Percentiles rank a stretch among this genome's conserved stretches.
Evolutionary conservation across 176 grass and related monocot genomes (phyloP).

Genomic region (Avena atlantica): DNA sequence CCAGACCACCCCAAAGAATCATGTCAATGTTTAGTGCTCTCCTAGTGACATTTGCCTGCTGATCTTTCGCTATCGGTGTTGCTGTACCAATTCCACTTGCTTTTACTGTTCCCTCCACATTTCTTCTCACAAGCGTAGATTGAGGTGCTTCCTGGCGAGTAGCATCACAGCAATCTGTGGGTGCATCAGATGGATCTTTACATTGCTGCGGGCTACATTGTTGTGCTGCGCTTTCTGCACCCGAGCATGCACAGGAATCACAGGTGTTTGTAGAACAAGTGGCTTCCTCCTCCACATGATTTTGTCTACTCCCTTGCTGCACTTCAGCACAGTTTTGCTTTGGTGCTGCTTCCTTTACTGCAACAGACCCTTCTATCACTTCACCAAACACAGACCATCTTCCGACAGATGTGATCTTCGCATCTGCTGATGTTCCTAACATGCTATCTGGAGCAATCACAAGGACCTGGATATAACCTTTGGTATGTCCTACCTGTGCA

Average conservation of each 20-base stretch:
- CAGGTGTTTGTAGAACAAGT: slow-evolving; percentile 39
- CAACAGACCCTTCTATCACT: slow-evolving; percentile 53
- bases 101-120: slow-evolving; percentile 37
- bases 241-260: slow-evolving; percentile 56
- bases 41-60: slow-evolving; percentile 16
- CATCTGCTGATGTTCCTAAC: slow-evolving; percentile 72
- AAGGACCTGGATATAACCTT: slow-evolving; percentile 94
- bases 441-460: slow-evolving; percentile 81
- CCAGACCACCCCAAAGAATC: slow-evolving; percentile 60
- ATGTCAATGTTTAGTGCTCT: slow-evolving; percentile 49
- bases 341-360: slow-evolving; percentile 38
- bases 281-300: slow-evolving; percentile 49
- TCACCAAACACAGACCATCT: slow-evolving; percentile 95
- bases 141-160: slow-evolving; percentile 27
- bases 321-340: slow-evolving; percentile 23
- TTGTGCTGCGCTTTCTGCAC: slow-evolving; percentile 13
- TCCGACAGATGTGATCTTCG: slow-evolving; percentile 79
- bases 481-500: slow-evolving; percentile 88
- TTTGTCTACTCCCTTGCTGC: slow-evolving; percentile 5
- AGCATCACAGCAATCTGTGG: not conserved
- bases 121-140: slow-evolving; percentile 66
- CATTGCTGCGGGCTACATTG: slow-evolving; percentile 15
- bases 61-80: slow-evolving; percentile 24
- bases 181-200: not conserved
- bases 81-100: not conserved